Base-by-base conservation (phyloP, 805 yeast species). In the Myxozyma lipomycoides region DNA sequence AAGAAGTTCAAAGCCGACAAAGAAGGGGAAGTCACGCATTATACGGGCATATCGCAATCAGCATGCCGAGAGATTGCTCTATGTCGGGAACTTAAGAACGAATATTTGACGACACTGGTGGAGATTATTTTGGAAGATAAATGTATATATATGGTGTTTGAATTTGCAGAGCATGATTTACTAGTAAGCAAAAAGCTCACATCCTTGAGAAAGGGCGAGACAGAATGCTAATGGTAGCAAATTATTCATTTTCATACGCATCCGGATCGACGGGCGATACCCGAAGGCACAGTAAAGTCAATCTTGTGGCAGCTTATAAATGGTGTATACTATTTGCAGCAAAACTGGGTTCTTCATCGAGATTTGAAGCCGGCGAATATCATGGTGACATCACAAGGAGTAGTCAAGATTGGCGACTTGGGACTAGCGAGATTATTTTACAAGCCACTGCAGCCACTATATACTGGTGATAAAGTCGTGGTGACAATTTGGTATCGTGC, bases 291-390 rank as follows among this genome's bases (percentile, higher is more conserved):
- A 42, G 73, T 90, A 22, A 88, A 90, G 63, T 84, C 95, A 1
- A 83, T 90, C 24, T 77, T 88, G 67, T 89, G 93, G 89, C 99
- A 93, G 70, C 83, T 95, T 3, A 67, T 93, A 24, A 86, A 86
- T 62, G 99, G 98, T 3, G 90, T 93, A 1, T 81, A 89, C 0
- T 93, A 83, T 64, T 69, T 93, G 39, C 99, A 93, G 68, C 91
- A 89, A 67, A 91, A 93, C 68, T 93, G 98, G 98, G 82, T 93
- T 2, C 72, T 93, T 45, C 99, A 93, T 68, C 76, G 99, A 55
- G 99, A 93, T 69, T 75, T 93, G 57, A 93, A 93, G 63, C 99
- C 99, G 1, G 98, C 98, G 1, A 91, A 91, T 69, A 91, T 93
- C 58, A 93, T 91, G 98, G 95, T 91, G 0, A 81, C 96, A 0